Conservation (phyloP, 306 rosid genomes). For the Crotalaria pallida region DNA sequence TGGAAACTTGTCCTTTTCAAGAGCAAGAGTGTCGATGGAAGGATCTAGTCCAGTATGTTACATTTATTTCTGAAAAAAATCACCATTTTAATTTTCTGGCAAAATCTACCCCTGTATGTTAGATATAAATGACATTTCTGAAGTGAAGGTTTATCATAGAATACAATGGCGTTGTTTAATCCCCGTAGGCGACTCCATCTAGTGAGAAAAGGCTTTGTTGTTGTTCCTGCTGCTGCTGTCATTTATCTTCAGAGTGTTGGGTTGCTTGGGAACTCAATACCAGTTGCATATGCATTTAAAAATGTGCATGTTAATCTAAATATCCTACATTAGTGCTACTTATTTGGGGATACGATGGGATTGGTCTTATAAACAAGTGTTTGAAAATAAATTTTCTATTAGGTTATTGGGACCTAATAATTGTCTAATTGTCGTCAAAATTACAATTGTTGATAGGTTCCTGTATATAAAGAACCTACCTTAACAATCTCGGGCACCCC, state of each 20-base stretch:
- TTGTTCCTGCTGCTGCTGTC: neutral
- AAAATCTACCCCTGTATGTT: neutral
- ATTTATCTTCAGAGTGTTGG: neutral
- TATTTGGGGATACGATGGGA: neutral
- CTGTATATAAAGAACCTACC: slow-evolving; percentile 79
- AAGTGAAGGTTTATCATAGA: neutral
- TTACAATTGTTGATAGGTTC: slow-evolving; percentile 51
- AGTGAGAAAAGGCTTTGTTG: neutral
- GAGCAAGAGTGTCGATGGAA: slow-evolving; percentile 93
- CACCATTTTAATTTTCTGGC: neutral
- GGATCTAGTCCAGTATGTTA: slow-evolving; percentile 85
- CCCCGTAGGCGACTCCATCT: neutral
- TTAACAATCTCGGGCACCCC: slow-evolving; percentile 80
- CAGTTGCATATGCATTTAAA: slow-evolving; percentile 13
- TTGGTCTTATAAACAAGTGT: slow-evolving; percentile 16
- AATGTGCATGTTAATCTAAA: slow-evolving; percentile 1
- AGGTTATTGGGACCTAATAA: slow-evolving; percentile 13
- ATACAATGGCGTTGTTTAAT: neutral
- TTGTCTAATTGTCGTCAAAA: slow-evolving; percentile 21
- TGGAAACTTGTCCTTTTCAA: slow-evolving; percentile 90
- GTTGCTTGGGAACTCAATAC: slow-evolving; percentile 12
- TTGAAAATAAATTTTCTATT: slow-evolving; percentile 15
- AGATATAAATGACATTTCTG: neutral
- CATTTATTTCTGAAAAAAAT: slow-evolving; percentile 2
- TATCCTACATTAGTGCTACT: neutral